These are phyloP conservation scores for Arthrinium phaeospermum DNA, from an alignment of 2,329 filamentous ascomycete species.

Conservation along the genomic window DNA sequence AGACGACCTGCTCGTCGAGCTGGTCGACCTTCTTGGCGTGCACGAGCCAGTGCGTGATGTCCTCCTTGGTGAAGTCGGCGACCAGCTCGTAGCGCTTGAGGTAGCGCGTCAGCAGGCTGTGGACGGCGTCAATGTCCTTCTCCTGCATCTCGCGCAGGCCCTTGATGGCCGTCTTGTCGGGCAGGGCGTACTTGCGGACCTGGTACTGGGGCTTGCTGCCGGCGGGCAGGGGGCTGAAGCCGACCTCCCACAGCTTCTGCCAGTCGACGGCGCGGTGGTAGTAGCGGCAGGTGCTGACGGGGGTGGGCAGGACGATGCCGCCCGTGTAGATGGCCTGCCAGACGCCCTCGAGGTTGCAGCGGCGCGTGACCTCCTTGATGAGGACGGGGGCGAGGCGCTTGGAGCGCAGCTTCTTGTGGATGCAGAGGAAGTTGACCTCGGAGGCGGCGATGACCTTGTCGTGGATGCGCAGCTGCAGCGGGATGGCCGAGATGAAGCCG, in stretches of 20 bases:
- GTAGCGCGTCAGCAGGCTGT: conserved; percentile 77
- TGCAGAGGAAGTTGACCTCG: conserved; percentile 97
- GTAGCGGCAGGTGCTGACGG: conserved; percentile 92
- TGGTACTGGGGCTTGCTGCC: conserved; percentile 87
- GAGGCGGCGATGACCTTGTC: conserved; percentile 76
- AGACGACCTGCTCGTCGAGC: conserved; percentile 80
- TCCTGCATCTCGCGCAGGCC: conserved; percentile 82
- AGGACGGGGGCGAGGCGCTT: conserved; percentile 92
- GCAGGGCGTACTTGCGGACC: conserved; percentile 83
- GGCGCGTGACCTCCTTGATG: conserved; percentile 96
- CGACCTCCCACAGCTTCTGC: conserved; percentile 93
- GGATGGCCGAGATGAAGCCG: conserved; percentile 94
- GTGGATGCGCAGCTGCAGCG: conserved; percentile 81
- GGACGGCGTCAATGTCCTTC: conserved; percentile 78
- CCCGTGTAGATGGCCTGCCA: conserved; percentile 95
- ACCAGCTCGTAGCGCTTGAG: conserved; percentile 81
- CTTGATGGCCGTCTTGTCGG: conserved; percentile 72
- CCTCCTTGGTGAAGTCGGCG: conserved; percentile 78
- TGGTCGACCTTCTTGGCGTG: conserved; percentile 64
- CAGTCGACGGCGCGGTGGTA: conserved; percentile 94
- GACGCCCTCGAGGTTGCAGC: conserved; percentile 84
- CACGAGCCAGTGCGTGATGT: conserved; percentile 87
- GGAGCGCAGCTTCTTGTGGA: conserved; percentile 95
- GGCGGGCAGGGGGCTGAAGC: conserved; percentile 86
- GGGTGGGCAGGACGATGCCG: conserved; percentile 87